Evolutionary conservation across 1,139 yeast species (phyloP).

Genomic region (Pichia sp.): DNA sequence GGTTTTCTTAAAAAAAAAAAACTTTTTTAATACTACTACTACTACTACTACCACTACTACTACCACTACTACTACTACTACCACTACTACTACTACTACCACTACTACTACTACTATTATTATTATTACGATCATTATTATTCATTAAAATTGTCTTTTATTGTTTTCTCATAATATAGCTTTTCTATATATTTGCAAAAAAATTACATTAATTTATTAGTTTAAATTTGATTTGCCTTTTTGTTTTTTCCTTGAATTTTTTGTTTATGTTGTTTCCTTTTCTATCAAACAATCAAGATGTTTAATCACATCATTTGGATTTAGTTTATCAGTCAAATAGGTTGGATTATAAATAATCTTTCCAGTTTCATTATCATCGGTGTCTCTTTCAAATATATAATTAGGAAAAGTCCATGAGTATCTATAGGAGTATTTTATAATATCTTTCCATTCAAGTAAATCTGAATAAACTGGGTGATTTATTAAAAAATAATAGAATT

Average conservation of each 20-base stretch:
- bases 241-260: too few species aligned
- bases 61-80: background rate
- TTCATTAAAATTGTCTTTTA: background rate
- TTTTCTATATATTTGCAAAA: slow-evolving; percentile 8
- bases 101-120: background rate
- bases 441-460: background rate
- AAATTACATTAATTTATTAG: too few species aligned
- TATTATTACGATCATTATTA: background rate
- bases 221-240: too few species aligned
- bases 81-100: background rate
- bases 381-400: background rate
- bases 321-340: slow-evolving; percentile 5
- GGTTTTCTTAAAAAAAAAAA: too few species aligned
- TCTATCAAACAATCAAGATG: background rate
- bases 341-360: background rate
- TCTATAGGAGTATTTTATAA: slow-evolving; percentile 2
- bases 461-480: background rate
- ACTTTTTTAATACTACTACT: too few species aligned
- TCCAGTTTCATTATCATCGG: background rate
- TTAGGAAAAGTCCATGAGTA: slow-evolving; percentile 13
- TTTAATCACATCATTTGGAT: slow-evolving; percentile 3
- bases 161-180: slow-evolving; percentile 1
- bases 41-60: background rate
- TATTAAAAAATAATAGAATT: slow-evolving; percentile 10
- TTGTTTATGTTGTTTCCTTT: background rate